phyloP scores from a whole-genome alignment of 805 yeast genomes.

The Debaryomyces prosopidis region DNA sequence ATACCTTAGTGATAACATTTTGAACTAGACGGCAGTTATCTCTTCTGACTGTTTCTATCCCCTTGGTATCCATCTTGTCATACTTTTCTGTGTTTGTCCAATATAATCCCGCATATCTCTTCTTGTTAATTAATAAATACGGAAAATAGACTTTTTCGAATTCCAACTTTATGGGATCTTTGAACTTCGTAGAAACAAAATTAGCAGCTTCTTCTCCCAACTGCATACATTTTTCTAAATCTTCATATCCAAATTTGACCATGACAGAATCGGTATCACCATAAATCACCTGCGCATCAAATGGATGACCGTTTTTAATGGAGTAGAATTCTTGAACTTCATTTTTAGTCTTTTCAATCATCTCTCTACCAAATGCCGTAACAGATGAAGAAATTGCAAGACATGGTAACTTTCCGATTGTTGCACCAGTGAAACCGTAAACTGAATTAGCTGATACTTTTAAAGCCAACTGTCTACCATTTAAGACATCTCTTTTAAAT shows the following conservation, averaged over 20 bases:
- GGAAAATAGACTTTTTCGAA: slow-evolving; percentile 97
- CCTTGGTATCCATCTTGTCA: slow-evolving; percentile 98
- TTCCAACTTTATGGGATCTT: slow-evolving; percentile 88
- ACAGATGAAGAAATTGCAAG: slow-evolving; percentile 93
- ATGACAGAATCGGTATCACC: slow-evolving; percentile 99
- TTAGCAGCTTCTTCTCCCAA: slow-evolving; percentile 94
- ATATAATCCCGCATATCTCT: slow-evolving; percentile 94
- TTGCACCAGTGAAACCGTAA: slow-evolving; percentile 98
- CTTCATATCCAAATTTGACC: slow-evolving; percentile 91
- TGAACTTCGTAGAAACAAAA: slow-evolving; percentile 74
- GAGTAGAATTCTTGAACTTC: slow-evolving; percentile 81
- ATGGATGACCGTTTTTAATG: slow-evolving; percentile 78
- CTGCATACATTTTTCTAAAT: slow-evolving; percentile 81
- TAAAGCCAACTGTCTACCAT: slow-evolving; percentile 95
- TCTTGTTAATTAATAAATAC: slow-evolving; percentile 88
- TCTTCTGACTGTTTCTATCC: slow-evolving; percentile 97
- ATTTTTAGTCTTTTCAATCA: slow-evolving; percentile 90
- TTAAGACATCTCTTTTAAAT: slow-evolving; percentile 86
- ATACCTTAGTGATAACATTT: slow-evolving; percentile 87
- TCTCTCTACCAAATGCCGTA: slow-evolving; percentile 93
- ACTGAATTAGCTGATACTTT: slow-evolving; percentile 98
- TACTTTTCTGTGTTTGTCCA: slow-evolving; percentile 93
- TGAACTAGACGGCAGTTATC: slow-evolving; percentile 96
- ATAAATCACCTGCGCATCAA: slow-evolving; percentile 87
- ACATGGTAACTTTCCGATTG: slow-evolving; percentile 96